phyloP scores from a whole-genome alignment of 2,329 filamentous ascomycete genomes.

The Westerdykella aurantiaca region DNA sequence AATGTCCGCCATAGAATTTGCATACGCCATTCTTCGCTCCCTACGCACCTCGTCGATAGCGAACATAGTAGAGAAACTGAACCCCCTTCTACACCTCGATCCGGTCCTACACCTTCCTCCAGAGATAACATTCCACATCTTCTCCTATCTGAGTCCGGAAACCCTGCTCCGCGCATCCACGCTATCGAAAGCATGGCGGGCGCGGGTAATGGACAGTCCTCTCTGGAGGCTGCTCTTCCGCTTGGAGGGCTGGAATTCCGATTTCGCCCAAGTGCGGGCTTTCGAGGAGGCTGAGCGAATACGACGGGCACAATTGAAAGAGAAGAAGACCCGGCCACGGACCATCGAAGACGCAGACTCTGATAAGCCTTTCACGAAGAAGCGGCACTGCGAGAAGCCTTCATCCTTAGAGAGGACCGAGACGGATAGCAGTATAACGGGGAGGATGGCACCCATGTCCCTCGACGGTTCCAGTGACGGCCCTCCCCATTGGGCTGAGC shows the following conservation, averaged over 20 bases:
- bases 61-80: slow-evolving; percentile 72
- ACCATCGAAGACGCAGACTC: slow-evolving; percentile 44
- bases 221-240: slow-evolving; percentile 82
- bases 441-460: slow-evolving; percentile 16
- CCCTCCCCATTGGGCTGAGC: slow-evolving; percentile 39
- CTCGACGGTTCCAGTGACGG: slow-evolving; percentile 15
- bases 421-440: slow-evolving; percentile 17
- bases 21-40: slow-evolving; percentile 69
- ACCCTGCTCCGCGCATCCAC: slow-evolving; percentile 75
- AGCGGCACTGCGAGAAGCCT: slow-evolving; percentile 44
- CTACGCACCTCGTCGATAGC: slow-evolving; percentile 75
- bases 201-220: slow-evolving; percentile 72
- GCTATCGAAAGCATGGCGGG: slow-evolving; percentile 76
- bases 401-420: slow-evolving; percentile 35
- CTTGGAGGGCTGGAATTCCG: slow-evolving; percentile 77
- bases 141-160: slow-evolving; percentile 75
- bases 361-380: slow-evolving; percentile 49
- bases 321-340: slow-evolving; percentile 42
- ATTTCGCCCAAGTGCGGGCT: slow-evolving; percentile 56
- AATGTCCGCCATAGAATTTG: slow-evolving; percentile 57
- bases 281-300: slow-evolving; percentile 57
- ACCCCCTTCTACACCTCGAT: slow-evolving; percentile 84
- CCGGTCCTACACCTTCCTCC: slow-evolving; percentile 79
- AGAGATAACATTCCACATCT: slow-evolving; percentile 84
- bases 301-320: slow-evolving; percentile 31